Base-by-base conservation (phyloP, 495 filamentous ascomycete species). In the Hypoxylon perforatum region DNA sequence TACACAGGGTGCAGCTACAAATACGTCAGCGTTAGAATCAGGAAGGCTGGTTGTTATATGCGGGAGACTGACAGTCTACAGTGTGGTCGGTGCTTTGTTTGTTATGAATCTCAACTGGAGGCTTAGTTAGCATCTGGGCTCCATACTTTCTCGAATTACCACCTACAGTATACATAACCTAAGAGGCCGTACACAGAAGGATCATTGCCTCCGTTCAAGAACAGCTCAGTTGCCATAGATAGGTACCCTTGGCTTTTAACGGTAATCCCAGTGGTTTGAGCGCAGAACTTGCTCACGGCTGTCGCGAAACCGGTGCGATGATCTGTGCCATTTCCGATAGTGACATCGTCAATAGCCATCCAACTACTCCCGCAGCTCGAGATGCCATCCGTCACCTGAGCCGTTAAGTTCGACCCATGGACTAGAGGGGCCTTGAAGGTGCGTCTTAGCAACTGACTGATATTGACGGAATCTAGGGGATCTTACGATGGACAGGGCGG, bases 91-190 rank as follows among this genome's bases (percentile, higher is more conserved):
- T 67, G 45, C 38, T 53, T 39, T 65, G 41, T 36, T 75, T 75
- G 35, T 75, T 75, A 39, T 75, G 73, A 2, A 75, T 68, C 55
- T 75, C 73, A 35, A 75, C 73, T 75, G 15, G 21, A 42, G 17
- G 15, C 15, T 17, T 42, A 2, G 38, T 63, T 55, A 63, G 55
- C 38, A 18, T 9, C n/a, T 48, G 39, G 38, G 4, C 33, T n/a
- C 15, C 19, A 6, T n/a, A 17, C 12, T 42, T 6, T 42, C 0
- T 1, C 12, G 23, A 14, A 35, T 33, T 7, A 4, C 9, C 4
- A 52, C 59, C 65, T 59, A 75, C 73, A 75, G 35, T 73, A 75
- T 19, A 75, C 67, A 36, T 69, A 75, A 10, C 73, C 73, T 18
- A 73, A 33, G 14, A 73, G 28, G 2, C 73, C 73, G 28, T 75